phyloP scores from a whole-genome alignment of 176 grass and related monocot species.

The Chloris gayana region DNA sequence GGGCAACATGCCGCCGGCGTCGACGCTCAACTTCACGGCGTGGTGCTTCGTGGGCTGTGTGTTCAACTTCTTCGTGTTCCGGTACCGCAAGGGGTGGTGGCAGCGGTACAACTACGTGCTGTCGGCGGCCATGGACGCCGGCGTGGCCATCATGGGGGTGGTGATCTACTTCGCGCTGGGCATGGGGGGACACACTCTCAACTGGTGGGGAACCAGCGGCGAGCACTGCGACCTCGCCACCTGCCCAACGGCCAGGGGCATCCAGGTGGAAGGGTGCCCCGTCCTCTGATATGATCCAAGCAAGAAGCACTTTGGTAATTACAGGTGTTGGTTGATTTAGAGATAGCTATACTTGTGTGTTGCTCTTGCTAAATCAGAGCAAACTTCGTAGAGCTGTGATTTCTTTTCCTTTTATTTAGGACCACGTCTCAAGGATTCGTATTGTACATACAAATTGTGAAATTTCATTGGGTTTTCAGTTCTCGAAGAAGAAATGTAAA shows the following conservation, averaged over 20 bases:
- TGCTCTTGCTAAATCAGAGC: not conserved
- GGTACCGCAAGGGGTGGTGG: constrained; percentile 86
- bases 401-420: not conserved
- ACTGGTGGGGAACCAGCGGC: constrained; percentile 67
- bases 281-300: constrained; percentile 41
- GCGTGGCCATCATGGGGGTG: constrained; percentile 88
- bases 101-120: constrained; percentile 93
- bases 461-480: not conserved
- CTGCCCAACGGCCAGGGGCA: constrained; percentile 79
- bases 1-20: constrained; percentile 74
- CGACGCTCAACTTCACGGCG: constrained; percentile 76
- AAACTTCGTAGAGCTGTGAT: not conserved
- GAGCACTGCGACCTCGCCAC: constrained; percentile 78
- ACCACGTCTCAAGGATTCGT: not conserved
- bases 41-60: constrained; percentile 69
- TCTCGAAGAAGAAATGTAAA: not conserved
- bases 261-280: constrained; percentile 60
- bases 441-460: constrained; percentile 5
- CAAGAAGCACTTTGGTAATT: not conserved
- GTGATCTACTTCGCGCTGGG: constrained; percentile 72
- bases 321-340: not conserved
- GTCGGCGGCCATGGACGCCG: constrained; percentile 78
- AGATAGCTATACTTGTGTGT: not conserved
- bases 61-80: constrained; percentile 89
- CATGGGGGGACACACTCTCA: constrained; percentile 43